phyloP scores from a whole-genome alignment of 352 stramenopile genomes.

The Phytophthora syringae region DNA sequence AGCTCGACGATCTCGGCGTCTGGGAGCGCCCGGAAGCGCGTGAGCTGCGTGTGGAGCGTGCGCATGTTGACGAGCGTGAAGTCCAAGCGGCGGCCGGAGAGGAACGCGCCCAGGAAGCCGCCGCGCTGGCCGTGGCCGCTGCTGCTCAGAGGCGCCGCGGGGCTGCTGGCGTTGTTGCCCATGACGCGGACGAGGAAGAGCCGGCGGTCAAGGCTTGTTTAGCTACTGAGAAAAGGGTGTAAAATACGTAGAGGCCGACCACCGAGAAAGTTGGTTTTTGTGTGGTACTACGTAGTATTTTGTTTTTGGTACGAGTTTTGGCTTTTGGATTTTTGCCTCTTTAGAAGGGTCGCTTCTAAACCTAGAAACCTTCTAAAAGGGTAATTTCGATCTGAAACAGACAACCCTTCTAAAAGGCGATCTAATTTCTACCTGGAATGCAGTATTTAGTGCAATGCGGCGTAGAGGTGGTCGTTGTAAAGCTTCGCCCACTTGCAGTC shows the following conservation, averaged over 20 bases:
- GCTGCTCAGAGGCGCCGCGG: slow-evolving; percentile 26
- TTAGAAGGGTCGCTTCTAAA: no score
- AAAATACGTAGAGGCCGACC: no score
- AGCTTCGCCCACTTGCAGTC: slow-evolving; percentile 45
- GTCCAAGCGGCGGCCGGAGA: slow-evolving; percentile 41
- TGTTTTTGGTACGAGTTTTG: no score
- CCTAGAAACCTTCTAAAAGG: neutral
- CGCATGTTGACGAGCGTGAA: slow-evolving; percentile 80
- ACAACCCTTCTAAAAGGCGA: no score
- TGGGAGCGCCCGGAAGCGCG: slow-evolving; percentile 56
- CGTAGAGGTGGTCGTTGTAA: slow-evolving; percentile 49
- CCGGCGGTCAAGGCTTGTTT: no score
- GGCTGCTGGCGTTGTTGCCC: slow-evolving; percentile 41
- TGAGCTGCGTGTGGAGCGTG: slow-evolving; percentile 76
- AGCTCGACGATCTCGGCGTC: slow-evolving; percentile 85
- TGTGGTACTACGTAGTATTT: no score
- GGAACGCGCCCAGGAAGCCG: slow-evolving; percentile 40
- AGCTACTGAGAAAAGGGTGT: neutral
- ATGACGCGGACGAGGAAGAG: slow-evolving; percentile 3
- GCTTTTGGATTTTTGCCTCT: no score
- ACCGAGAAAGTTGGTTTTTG: no score
- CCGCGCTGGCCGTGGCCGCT: slow-evolving; percentile 23
- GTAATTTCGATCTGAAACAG: no score
- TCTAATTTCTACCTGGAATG: neutral
- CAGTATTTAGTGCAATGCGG: slow-evolving; percentile 23